phyloP scores from a whole-genome alignment of 192 early-diverging fungal genomes.

The Dimargaris xerosporica region DNA sequence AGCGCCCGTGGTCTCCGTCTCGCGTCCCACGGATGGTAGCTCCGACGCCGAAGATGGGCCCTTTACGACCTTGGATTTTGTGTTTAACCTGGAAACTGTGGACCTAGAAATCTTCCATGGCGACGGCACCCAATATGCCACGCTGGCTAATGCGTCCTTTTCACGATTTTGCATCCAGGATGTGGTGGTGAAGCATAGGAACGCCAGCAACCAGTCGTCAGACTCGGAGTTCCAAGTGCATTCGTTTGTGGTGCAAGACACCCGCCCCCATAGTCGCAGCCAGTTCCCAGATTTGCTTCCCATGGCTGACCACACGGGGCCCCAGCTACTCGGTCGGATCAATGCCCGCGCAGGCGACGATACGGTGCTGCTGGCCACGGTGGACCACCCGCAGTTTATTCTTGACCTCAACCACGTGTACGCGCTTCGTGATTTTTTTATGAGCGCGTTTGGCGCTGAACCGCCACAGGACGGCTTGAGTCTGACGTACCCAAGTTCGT shows the following conservation, averaged over 20 bases:
- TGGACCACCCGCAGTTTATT: conserved; percentile 71
- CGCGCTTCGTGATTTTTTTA: conserved; percentile 58
- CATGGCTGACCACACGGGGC: conserved; percentile 34
- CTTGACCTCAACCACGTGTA: conserved; percentile 81
- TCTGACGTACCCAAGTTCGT: neutral
- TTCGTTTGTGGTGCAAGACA: conserved; percentile 65
- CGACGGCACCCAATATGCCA: conserved; percentile 30
- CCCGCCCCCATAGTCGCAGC: conserved; percentile 53
- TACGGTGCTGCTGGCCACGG: conserved; percentile 46
- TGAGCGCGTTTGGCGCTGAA: conserved; percentile 33
- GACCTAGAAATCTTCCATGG: conserved; percentile 63
- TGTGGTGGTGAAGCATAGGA: conserved; percentile 35
- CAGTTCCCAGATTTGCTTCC: conserved; percentile 76
- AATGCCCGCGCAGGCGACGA: conserved; percentile 25
- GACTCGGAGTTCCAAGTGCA: conserved; percentile 51
- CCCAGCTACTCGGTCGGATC: conserved; percentile 42
- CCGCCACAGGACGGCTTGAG: conserved; percentile 1
- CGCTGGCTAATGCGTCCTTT: conserved; percentile 35
- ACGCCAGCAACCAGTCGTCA: conserved; percentile 41
- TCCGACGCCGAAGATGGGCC: neutral
- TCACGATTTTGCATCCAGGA: conserved; percentile 31
- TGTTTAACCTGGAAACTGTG: conserved; percentile 51
- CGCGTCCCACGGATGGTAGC: neutral
- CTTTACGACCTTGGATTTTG: conserved; percentile 30
- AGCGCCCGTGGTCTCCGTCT: neutral